These are phyloP conservation scores for Paraconiothyrium brasiliense DNA, from an alignment of 2,329 filamentous ascomycete species.

Conservation along the genomic window DNA sequence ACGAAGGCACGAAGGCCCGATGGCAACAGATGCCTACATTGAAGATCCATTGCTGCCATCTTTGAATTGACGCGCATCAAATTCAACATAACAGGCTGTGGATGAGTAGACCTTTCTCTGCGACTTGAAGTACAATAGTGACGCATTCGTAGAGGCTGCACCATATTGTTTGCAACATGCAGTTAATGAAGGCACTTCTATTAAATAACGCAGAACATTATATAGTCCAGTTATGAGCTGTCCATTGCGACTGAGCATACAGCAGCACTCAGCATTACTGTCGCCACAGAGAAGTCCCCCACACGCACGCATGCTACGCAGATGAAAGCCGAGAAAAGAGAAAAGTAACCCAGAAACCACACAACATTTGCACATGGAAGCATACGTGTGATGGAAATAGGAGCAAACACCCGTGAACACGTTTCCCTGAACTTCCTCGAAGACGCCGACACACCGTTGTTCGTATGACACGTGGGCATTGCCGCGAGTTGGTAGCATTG, in stretches of 20 bases:
- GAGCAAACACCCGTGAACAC: slow-evolving; percentile 33
- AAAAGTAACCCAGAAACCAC: slow-evolving; percentile 37
- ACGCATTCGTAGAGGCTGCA: not conserved
- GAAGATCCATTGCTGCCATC: not conserved
- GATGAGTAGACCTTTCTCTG: not conserved
- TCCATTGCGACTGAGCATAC: slow-evolving; percentile 39
- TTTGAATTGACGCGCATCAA: too few relatives aligned
- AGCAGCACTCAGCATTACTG: slow-evolving; percentile 43
- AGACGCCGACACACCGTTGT: slow-evolving; percentile 43
- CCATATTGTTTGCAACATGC: too few relatives aligned
- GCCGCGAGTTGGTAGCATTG: slow-evolving; percentile 25
- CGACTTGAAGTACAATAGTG: not conserved
- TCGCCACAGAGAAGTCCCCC: slow-evolving; percentile 31
- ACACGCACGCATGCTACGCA: slow-evolving; percentile 42
- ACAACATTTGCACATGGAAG: slow-evolving; percentile 37
- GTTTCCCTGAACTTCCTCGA: slow-evolving; percentile 36
- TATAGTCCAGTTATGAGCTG: slow-evolving; percentile 20
- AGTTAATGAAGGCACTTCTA: not conserved
- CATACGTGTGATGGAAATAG: slow-evolving; percentile 40
- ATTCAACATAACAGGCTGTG: too few relatives aligned
- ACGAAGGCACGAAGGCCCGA: not conserved
- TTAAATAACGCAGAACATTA: slow-evolving; percentile 10
- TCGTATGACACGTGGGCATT: slow-evolving; percentile 46
- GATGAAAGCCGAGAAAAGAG: slow-evolving; percentile 15
- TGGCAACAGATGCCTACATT: not conserved